Evolutionary conservation across 306 rosid species (phyloP), one percentile per base, ranked within the genome.

Genomic region (Astragalus glycyphyllos): DNA sequence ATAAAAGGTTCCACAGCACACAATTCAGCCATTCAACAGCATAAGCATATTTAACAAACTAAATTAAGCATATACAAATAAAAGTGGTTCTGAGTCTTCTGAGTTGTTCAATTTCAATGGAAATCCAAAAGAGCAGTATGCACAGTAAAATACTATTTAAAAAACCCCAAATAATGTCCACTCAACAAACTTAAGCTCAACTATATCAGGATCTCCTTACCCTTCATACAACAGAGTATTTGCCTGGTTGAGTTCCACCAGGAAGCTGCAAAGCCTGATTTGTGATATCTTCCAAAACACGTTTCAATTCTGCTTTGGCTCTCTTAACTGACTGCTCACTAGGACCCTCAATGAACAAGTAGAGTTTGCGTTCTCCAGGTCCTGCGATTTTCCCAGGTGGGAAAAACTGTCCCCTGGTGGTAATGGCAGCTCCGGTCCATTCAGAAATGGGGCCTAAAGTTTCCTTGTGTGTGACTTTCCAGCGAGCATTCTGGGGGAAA

Each of bases 391-490:
- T 87, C 11, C 98, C 97, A 15, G 92, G 90, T 45, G 91, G 97
- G 80, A 85, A 88, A 81, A 54, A 90, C 79, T 92, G 97, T 42
- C 98, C 98, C 86, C 98, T 88, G 2, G 97, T 92, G 67, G 98
- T 90, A 77, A 92, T 92, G 40, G 98, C 98, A 46, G 97, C 98
- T 84, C 98, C 98, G 14, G 97, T 90, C 96, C 96, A 92, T 38
- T 90, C 97, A 5, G 93, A 90, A 72, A 90, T 86, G 16, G 97
- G 96, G 11, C 96, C 98, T 74, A 90, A 83, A 23, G 98, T 92
- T 74, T 92, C 98, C 90, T 92, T 92, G 80, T 92, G 98, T 34
- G 97, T 90, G 47, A 92, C 98, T 83, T 90, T 92, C 98, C 97
- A 92, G 61, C 98, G 77, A 59, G 98, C 98, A 85, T 88, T 92